Evolutionary conservation across 768 basidiomycete species (phyloP), one percentile per base, ranked within the genome.

Genomic region (Auriscalpium vulgare): DNA sequence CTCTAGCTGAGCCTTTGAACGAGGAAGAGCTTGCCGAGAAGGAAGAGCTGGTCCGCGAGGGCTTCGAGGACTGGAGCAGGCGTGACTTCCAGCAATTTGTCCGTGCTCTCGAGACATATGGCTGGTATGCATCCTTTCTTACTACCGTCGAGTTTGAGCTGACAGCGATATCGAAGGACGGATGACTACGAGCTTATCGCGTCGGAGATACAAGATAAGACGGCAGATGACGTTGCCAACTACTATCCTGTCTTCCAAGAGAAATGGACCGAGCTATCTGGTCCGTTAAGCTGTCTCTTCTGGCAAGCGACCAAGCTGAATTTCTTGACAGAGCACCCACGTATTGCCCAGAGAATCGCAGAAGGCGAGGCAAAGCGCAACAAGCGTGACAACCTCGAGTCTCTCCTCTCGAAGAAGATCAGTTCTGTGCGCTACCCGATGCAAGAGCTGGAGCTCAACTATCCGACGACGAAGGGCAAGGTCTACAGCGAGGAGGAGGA

Each of bases 401-500:
- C 80, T 36, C 81, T 95, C 8, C 81, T 98, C 35, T 74, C 83
- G 51, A 80, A 83, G 66, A 97, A 97, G 69, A 89, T 98, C 63
- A 75, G 75, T 19, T 87, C 87, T 1, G 87, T 91, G 56, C 77
- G 81, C 40, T 92, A 87, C 69, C 97, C 97, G 1, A 93, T 98
- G 86, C 95, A 98, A 68, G 95, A 97, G 69, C 84, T 99, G 49
- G 90, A 95, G 70, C 83, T 98, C 52, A 88, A 90, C 69, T 97
- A 98, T 63, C 92, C 91, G 1, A 88, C 88, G 35, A 95, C 94
- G 37, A 97, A 97, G 70, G 95, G 94, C 57, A 97, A 97, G 66
- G 88, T 93, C 6, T 99, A 95, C 70, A 88, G 82, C 23, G 97
- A 99, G 60, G 97, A 98, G 66, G 97, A 98, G 67, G 97, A 98